Conservation (phyloP, 208 protist species). For the Crithidia acanthocephali region DNA sequence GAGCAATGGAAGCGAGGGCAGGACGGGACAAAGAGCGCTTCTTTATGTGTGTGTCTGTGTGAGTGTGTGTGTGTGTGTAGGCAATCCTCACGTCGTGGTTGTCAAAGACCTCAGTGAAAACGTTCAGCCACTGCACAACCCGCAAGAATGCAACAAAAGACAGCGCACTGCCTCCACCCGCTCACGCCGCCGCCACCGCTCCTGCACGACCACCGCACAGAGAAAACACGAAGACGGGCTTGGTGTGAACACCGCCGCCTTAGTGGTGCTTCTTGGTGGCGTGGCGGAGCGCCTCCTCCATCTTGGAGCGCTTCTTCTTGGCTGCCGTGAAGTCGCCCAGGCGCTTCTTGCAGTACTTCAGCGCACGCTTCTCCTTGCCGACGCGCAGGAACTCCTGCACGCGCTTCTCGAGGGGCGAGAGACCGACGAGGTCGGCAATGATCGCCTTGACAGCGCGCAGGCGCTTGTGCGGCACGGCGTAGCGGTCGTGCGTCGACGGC, state of each 20-base stretch:
- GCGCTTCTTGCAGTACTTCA: conserved; percentile 96
- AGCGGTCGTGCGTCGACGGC: conserved; percentile 81
- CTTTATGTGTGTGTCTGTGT: no score
- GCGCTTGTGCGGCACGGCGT: conserved; percentile 88
- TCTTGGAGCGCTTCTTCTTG: conserved; percentile 94
- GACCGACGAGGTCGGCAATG: conserved; percentile 90
- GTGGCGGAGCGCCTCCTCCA: conserved; percentile 91
- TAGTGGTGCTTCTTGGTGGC: conserved; percentile 72
- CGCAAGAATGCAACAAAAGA: background rate
- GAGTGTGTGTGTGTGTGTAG: no score
- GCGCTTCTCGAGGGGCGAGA: conserved; percentile 93
- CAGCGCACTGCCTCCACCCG: background rate
- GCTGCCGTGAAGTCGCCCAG: conserved; percentile 88
- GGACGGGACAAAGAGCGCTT: no score
- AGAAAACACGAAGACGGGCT: background rate
- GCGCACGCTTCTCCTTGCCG: conserved; percentile 95
- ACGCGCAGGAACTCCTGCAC: conserved; percentile 95
- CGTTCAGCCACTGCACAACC: background rate
- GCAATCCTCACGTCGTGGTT: background rate
- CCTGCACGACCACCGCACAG: conserved; percentile 1
- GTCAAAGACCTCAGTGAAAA: no score
- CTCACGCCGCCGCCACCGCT: background rate
- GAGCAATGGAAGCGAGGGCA: no score
- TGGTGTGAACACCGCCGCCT: no score
- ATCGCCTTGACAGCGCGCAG: conserved; percentile 92